Percentiles rank a stretch among this genome's conserved stretches.
Conservation (phyloP, 108 stramenopile genomes). For the Nitzschia palea region DNA sequence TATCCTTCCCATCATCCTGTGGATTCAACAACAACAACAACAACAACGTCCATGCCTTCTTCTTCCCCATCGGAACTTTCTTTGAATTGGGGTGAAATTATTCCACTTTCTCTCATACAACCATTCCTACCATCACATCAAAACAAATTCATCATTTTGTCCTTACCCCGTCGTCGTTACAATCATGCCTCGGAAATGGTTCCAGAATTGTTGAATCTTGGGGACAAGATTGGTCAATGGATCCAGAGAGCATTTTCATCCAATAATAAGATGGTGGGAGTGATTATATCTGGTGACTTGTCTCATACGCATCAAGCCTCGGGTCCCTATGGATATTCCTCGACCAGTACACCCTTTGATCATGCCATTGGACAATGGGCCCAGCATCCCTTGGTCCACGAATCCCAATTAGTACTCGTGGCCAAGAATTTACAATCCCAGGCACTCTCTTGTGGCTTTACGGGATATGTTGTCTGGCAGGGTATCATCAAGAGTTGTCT, state of each 20-base stretch:
- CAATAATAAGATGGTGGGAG: conserved; percentile 11
- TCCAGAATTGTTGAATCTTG: conserved; percentile 28
- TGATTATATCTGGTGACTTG: conserved; percentile 43
- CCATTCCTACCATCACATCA: neutral
- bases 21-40: too few species aligned
- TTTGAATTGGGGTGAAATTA: conserved; percentile 46
- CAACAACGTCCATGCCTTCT: too few species aligned
- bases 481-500: too few species aligned
- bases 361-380: conserved; percentile 37
- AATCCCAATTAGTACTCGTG: conserved; percentile 12
- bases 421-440: conserved; percentile 27
- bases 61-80: conserved; percentile 10
- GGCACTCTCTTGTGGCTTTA: conserved; percentile 44
- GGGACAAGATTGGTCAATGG: conserved; percentile 21
- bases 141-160: conserved; percentile 29
- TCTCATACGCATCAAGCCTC: conserved; percentile 41
- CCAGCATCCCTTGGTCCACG: neutral
- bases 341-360: conserved; percentile 32
- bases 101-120: conserved; percentile 31
- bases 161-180: conserved; percentile 35
- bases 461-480: conserved; percentile 44
- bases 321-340: conserved; percentile 53
- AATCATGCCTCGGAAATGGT: conserved; percentile 32
- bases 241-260: neutral
- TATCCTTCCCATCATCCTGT: conserved; percentile 25